Evolutionary conservation across 805 yeast genomes (phyloP).

Genomic region (Kazachstania psychrophila): DNA sequence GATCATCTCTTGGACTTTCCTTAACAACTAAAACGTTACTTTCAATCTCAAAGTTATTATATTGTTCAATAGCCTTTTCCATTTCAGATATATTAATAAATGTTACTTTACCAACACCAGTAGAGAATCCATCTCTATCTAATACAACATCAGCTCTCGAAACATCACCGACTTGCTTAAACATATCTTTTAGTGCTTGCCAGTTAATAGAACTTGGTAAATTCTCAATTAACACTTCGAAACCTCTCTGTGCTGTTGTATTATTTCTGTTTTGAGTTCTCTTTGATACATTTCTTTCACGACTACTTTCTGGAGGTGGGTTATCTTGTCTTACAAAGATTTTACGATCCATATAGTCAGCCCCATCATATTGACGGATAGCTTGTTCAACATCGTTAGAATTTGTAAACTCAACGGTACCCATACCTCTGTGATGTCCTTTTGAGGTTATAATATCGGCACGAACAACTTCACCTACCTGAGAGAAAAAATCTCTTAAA

Average conservation of each 20-base stretch:
- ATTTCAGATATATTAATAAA: slow-evolving; percentile 60
- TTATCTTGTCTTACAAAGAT: slow-evolving; percentile 86
- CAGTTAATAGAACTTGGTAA: slow-evolving; percentile 74
- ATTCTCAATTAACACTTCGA: slow-evolving; percentile 69
- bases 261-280: slow-evolving; percentile 2
- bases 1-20: slow-evolving; percentile 5
- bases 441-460: slow-evolving; percentile 76
- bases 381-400: slow-evolving; percentile 63
- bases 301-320: slow-evolving; percentile 53
- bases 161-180: slow-evolving; percentile 70
- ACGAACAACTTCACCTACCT: slow-evolving; percentile 55
- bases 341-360: slow-evolving; percentile 59
- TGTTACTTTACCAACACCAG: slow-evolving; percentile 76
- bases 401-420: slow-evolving; percentile 73
- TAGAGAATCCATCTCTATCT: slow-evolving; percentile 56
- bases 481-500: slow-evolving; percentile 49
- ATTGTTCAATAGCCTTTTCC: slow-evolving; percentile 57
- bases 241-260: slow-evolving; percentile 9
- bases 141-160: slow-evolving; percentile 69
- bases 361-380: slow-evolving; percentile 57
- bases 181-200: slow-evolving; percentile 79
- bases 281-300: slow-evolving; percentile 8
- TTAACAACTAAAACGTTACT: slow-evolving; percentile 11
- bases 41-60: slow-evolving; percentile 51
- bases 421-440: slow-evolving; percentile 84